These are phyloP conservation scores for Penicillium alfredii DNA, from an alignment of 495 filamentous ascomycete species.

Conservation along the genomic window DNA sequence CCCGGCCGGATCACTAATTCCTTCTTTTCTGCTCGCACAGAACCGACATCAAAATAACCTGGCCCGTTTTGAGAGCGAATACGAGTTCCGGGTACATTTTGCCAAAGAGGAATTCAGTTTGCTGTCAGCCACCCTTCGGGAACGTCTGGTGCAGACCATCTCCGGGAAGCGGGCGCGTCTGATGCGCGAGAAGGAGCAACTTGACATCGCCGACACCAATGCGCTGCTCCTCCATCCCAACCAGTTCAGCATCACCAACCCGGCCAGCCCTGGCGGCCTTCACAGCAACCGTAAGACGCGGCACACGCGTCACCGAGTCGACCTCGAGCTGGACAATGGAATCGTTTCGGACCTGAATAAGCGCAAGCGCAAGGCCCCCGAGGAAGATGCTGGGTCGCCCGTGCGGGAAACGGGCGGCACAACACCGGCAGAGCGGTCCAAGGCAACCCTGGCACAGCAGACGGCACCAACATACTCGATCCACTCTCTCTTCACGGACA, in stretches of 20 bases:
- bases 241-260: slow-evolving; percentile 81
- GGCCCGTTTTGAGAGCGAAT: slow-evolving; percentile 37
- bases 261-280: slow-evolving; percentile 70
- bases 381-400: slow-evolving; percentile 69
- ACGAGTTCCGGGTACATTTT: slow-evolving; percentile 54
- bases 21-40: slow-evolving; percentile 18
- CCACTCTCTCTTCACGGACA: slow-evolving; percentile 88
- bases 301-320: slow-evolving; percentile 72
- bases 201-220: slow-evolving; percentile 84
- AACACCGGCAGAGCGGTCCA: slow-evolving; percentile 44
- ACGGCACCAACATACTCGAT: slow-evolving; percentile 62
- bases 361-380: slow-evolving; percentile 67
- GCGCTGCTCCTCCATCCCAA: slow-evolving; percentile 86
- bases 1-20: neutral
- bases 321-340: slow-evolving; percentile 63
- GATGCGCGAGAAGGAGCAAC: slow-evolving; percentile 78
- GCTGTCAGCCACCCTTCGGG: slow-evolving; percentile 71
- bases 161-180: slow-evolving; percentile 68
- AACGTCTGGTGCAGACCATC: slow-evolving; percentile 74
- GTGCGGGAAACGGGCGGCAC: slow-evolving; percentile 48
- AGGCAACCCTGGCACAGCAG: slow-evolving; percentile 33
- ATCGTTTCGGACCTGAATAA: slow-evolving; percentile 59
- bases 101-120: slow-evolving; percentile 76
- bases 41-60: slow-evolving; percentile 38
- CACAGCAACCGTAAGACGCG: slow-evolving; percentile 79